A percentile compares a stretch with the other conserved stretches of the same genome.
Evolutionary conservation across 805 yeast genomes (phyloP).

Genomic region (Grigorovia transvaalensis): DNA sequence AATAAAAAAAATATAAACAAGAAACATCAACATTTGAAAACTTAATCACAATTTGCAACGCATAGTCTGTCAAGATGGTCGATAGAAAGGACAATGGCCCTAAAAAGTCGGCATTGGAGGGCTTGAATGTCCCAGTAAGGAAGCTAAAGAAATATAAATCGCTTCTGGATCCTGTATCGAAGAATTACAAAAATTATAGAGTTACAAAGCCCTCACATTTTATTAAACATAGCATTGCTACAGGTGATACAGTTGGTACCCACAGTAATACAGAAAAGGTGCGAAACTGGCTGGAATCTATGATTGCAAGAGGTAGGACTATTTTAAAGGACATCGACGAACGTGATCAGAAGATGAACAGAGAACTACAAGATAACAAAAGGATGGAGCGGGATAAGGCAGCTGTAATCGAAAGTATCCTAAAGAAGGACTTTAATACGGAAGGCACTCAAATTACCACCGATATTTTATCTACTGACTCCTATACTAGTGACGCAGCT

Average conservation of each 20-base stretch:
- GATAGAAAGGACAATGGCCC: background rate
- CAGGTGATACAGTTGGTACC: background rate
- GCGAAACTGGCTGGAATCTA: constrained; percentile 14
- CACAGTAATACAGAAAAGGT: background rate
- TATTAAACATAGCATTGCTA: background rate
- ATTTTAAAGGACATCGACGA: constrained; percentile 6
- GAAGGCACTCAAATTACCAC: background rate
- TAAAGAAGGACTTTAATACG: background rate
- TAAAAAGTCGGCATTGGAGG: background rate
- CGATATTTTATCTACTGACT: background rate
- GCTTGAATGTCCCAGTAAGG: constrained; percentile 14
- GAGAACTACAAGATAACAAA: background rate
- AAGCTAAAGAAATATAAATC: constrained; percentile 13
- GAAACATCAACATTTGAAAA: background rate
- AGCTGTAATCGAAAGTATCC: background rate
- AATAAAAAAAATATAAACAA: background rate
- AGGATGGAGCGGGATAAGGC: background rate
- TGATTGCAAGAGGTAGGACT: constrained; percentile 17
- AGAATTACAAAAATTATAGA: background rate
- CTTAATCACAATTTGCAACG: background rate
- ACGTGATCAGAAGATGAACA: background rate
- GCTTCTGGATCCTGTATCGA: background rate
- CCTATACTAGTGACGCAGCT: background rate
- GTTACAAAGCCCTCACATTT: background rate
- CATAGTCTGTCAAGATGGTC: background rate